Conservation (phyloP, 441 rosid genomes). For the Syzygium malaccense region DNA sequence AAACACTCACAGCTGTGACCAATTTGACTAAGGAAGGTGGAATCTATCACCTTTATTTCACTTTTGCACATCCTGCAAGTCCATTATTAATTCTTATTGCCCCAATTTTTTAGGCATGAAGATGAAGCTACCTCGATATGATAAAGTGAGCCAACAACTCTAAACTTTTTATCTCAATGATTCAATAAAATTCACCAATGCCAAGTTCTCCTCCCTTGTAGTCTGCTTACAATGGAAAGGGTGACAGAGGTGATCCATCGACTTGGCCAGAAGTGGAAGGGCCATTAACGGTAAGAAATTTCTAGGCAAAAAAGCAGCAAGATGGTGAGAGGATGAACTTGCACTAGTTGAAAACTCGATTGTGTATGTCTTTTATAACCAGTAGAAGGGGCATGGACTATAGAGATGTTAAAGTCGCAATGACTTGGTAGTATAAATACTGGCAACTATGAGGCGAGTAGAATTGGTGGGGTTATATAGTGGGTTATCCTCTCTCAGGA, state of each 20-base stretch:
- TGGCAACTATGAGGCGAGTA: neutral
- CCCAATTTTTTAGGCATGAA: slow-evolving; percentile 50
- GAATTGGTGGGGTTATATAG: neutral
- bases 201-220: slow-evolving; percentile 19
- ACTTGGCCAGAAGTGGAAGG: slow-evolving; percentile 93
- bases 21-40: slow-evolving; percentile 69
- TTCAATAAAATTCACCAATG: neutral
- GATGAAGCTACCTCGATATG: slow-evolving; percentile 91
- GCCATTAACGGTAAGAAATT: slow-evolving; percentile 55
- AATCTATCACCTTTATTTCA: slow-evolving; percentile 3
- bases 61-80: neutral
- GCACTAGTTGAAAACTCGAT: neutral
- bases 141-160: slow-evolving; percentile 47
- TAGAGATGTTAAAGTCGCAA: neutral
- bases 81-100: neutral
- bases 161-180: neutral
- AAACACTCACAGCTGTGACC: slow-evolving; percentile 51
- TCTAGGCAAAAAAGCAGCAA: neutral
- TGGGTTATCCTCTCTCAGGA: neutral
- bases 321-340: neutral
- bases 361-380: neutral
- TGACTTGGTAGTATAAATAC: neutral
- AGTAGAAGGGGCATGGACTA: neutral
- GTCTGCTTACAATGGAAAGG: slow-evolving; percentile 90
- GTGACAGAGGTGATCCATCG: slow-evolving; percentile 83